phyloP scores from a whole-genome alignment of 371 early-diverging fungal species.

The Apophysomyces elegans region DNA sequence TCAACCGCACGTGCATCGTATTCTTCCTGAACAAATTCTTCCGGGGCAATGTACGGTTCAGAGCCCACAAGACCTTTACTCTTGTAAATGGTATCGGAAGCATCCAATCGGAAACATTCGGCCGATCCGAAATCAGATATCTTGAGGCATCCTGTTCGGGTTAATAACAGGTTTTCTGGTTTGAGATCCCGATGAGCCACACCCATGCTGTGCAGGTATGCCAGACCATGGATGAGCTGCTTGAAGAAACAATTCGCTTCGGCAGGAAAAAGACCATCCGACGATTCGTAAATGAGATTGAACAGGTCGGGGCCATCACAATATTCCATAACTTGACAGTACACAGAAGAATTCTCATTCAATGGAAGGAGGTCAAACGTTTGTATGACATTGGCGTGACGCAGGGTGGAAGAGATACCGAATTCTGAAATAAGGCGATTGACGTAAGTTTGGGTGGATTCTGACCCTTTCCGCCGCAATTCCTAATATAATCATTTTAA shows the following conservation, averaged over 20 bases:
- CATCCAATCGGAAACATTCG: slow-evolving; percentile 40
- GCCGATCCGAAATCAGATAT: slow-evolving; percentile 86
- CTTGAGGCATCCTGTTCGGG: slow-evolving; percentile 77
- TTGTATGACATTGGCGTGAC: slow-evolving; percentile 71
- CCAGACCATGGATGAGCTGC: slow-evolving; percentile 61
- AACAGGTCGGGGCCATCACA: slow-evolving; percentile 71
- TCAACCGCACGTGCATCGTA: slow-evolving; percentile 46
- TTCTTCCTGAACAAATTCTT: slow-evolving; percentile 33
- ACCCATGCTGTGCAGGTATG: slow-evolving; percentile 57
- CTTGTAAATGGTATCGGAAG: slow-evolving; percentile 48
- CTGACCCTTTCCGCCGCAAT: slow-evolving; percentile 57
- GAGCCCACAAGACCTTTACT: slow-evolving; percentile 55
- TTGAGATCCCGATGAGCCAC: slow-evolving; percentile 72
- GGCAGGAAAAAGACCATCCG: slow-evolving; percentile 64
- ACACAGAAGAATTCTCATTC: slow-evolving; percentile 53
- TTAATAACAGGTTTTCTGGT: slow-evolving; percentile 83
- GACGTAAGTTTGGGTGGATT: slow-evolving; percentile 63
- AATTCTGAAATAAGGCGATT: slow-evolving; percentile 72
- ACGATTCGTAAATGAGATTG: slow-evolving; percentile 53
- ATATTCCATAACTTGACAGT: slow-evolving; percentile 75
- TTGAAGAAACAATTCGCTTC: slow-evolving; percentile 60
- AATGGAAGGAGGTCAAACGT: slow-evolving; percentile 71
- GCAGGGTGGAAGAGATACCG: slow-evolving; percentile 67
- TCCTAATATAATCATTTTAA: slow-evolving; percentile 42
- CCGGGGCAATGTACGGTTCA: slow-evolving; percentile 65